A percentile compares a stretch with the other conserved stretches of the same genome.
These are phyloP conservation scores for Globisporangium cederbergense DNA, from an alignment of 352 stramenopile species.

Conservation along the genomic window DNA sequence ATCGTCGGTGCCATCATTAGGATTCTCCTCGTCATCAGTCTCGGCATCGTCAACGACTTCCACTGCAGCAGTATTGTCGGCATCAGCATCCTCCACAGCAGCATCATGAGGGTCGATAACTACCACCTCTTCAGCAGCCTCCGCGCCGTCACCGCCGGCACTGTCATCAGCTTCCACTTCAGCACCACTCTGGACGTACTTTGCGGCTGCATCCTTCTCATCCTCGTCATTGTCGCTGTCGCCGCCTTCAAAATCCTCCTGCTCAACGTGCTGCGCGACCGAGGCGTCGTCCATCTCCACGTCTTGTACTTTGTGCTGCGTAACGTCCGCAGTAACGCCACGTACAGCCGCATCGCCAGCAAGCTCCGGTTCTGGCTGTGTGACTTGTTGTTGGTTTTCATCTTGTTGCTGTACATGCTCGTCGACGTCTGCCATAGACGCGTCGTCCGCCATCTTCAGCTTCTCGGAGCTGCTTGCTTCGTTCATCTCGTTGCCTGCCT, in stretches of 20 bases:
- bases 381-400: neutral
- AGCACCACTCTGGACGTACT: neutral
- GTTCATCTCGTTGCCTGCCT: conserved; percentile 1
- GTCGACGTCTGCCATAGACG: neutral
- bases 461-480: conserved; percentile 4
- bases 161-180: neutral
- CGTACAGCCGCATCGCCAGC: neutral
- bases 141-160: neutral
- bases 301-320: neutral
- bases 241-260: conserved; percentile 2
- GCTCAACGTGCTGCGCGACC: neutral
- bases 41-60: neutral
- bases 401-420: neutral
- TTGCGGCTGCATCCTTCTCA: neutral
- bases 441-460: conserved; percentile 5
- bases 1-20: neutral
- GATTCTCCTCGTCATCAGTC: neutral
- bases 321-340: neutral
- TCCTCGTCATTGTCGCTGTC: neutral
- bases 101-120: neutral
- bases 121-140: neutral
- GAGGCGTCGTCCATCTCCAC: conserved; percentile 4
- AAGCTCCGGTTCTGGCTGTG: neutral
- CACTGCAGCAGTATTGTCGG: neutral
- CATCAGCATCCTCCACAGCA: neutral